These are phyloP conservation scores for Starmerella floris DNA, from an alignment of 805 yeast species.

Conservation along the genomic window DNA sequence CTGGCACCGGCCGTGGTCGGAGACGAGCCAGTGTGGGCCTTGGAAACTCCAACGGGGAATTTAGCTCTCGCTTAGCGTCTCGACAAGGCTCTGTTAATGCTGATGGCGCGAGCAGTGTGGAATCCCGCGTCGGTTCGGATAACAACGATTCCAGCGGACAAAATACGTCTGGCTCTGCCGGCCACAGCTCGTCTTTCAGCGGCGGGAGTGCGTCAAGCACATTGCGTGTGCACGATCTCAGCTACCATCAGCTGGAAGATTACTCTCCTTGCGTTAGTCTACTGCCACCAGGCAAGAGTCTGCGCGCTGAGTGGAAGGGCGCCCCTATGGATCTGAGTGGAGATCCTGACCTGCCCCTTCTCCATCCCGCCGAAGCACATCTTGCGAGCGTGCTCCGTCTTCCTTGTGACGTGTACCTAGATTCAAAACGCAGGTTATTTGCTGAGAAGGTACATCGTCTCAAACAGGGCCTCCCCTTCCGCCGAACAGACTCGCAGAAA, in stretches of 20 bases:
- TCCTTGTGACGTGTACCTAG: slow-evolving; percentile 69
- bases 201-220: background rate
- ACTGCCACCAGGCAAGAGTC: slow-evolving; percentile 55
- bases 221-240: slow-evolving; percentile 31
- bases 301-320: slow-evolving; percentile 95
- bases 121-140: background rate
- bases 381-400: slow-evolving; percentile 80
- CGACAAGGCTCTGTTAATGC: background rate
- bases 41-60: background rate
- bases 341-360: slow-evolving; percentile 58
- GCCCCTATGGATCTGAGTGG: slow-evolving; percentile 80
- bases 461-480: slow-evolving; percentile 59
- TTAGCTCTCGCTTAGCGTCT: background rate
- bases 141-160: background rate
- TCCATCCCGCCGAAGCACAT: slow-evolving; percentile 84
- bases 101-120: background rate
- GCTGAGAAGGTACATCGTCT: slow-evolving; percentile 74
- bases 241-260: slow-evolving; percentile 44
- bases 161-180: background rate
- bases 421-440: slow-evolving; percentile 71
- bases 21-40: slow-evolving; percentile 2
- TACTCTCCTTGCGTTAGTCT: slow-evolving; percentile 59
- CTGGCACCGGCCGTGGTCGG: background rate
- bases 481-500: slow-evolving; percentile 96
- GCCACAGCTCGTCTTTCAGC: background rate